Conservation (phyloP, 768 basidiomycete genomes). For the Collybia sp. region DNA sequence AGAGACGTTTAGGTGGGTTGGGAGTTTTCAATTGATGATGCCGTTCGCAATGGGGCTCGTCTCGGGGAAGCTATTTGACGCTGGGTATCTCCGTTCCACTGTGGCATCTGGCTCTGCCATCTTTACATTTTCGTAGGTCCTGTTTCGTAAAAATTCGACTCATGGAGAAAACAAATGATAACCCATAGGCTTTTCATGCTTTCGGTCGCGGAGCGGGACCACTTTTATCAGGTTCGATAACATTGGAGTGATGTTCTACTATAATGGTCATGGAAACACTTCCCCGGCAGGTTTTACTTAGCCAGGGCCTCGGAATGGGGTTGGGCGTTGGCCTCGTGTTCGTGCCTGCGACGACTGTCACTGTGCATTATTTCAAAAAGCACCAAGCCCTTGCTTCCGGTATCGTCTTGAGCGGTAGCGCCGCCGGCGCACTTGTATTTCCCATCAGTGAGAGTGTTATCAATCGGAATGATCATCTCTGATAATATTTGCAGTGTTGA, state of each 20-base stretch:
- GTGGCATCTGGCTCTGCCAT: conserved; percentile 10
- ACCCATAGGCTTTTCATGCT: conserved; percentile 29
- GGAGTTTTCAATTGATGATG: conserved; percentile 17
- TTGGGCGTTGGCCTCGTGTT: conserved; percentile 34
- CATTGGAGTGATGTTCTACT: no score
- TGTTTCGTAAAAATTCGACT: neutral
- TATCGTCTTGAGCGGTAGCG: conserved; percentile 32
- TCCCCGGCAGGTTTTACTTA: conserved; percentile 14
- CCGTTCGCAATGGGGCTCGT: conserved; percentile 13
- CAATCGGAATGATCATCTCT: neutral
- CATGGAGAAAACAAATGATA: no score
- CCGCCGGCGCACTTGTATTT: conserved; percentile 26
- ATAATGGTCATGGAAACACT: neutral
- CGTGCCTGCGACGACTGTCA: conserved; percentile 34
- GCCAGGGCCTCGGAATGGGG: conserved; percentile 22
- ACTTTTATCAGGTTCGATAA: conserved; percentile 24
- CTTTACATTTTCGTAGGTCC: conserved; percentile 13
- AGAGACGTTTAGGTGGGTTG: conserved; percentile 14
- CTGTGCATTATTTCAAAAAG: conserved; percentile 37
- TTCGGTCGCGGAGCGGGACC: conserved; percentile 28
- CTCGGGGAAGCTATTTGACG: conserved; percentile 15
- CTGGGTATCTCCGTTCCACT: conserved; percentile 10
- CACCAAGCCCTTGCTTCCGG: conserved; percentile 39
- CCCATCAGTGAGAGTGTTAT: conserved; percentile 19
- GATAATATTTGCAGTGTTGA: conserved; percentile 16